Conservation (phyloP, 441 rosid genomes). For the Flueggea neowawraea region DNA sequence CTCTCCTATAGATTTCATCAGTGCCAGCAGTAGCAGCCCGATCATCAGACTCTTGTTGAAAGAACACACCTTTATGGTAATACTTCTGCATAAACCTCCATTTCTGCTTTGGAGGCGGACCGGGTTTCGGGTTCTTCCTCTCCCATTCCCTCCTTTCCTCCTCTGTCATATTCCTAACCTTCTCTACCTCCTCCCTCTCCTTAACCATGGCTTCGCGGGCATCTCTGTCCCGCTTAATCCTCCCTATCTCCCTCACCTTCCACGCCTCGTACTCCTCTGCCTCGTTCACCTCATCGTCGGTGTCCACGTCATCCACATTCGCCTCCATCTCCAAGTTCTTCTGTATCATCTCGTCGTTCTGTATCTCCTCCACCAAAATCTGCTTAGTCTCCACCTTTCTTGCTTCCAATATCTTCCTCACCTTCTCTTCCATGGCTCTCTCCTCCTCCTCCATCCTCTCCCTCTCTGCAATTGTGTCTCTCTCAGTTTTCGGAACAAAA, state of each 20-base stretch:
- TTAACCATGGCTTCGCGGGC: constrained; percentile 69
- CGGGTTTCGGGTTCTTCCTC: constrained; percentile 75
- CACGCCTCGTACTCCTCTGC: constrained; percentile 93
- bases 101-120: constrained; percentile 56
- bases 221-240: constrained; percentile 84
- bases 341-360: constrained; percentile 69
- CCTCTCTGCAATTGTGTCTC: constrained; percentile 84
- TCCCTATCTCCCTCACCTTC: constrained; percentile 83
- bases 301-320: constrained; percentile 75
- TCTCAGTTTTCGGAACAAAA: constrained; percentile 76
- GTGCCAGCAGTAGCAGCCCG: constrained; percentile 54
- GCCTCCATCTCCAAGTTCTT: constrained; percentile 73
- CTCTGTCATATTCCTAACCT: constrained; percentile 90
- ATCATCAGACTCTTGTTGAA: constrained; percentile 60
- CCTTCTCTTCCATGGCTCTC: constrained; percentile 66
- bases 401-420: constrained; percentile 61
- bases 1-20: constrained; percentile 44
- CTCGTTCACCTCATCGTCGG: constrained; percentile 84
- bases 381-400: too few species aligned
- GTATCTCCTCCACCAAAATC: constrained; percentile 77
- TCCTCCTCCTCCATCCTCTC: constrained; percentile 82
- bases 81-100: constrained; percentile 97
- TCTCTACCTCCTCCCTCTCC: constrained; percentile 90
- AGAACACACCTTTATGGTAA: constrained; percentile 92
- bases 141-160: constrained; percentile 97